Percentiles rank a stretch among this genome's conserved stretches.
Evolutionary conservation across 2,329 filamentous ascomycete species (phyloP).

Genomic region (Pseudogymnoascus sp.): DNA sequence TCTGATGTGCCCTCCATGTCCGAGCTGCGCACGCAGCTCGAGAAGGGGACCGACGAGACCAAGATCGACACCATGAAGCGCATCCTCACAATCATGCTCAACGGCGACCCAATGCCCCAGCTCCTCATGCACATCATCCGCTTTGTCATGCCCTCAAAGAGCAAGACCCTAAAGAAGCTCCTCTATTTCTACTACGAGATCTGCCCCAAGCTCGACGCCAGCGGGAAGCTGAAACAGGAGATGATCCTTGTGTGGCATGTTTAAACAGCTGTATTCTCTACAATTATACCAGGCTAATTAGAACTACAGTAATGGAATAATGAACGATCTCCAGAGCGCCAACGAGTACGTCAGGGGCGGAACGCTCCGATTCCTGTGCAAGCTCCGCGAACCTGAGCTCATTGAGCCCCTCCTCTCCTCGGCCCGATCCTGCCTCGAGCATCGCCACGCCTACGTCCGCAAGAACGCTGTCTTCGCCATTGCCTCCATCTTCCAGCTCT

Average conservation of each 20-base stretch:
- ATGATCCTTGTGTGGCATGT: slow-evolving; percentile 79
- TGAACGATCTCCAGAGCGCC: slow-evolving; percentile 93
- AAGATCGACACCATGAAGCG: slow-evolving; percentile 96
- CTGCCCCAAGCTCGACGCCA: slow-evolving; percentile 87
- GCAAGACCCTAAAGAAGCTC: slow-evolving; percentile 93
- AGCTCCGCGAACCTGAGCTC: slow-evolving; percentile 88
- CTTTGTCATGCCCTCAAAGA: slow-evolving; percentile 98
- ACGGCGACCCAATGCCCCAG: slow-evolving; percentile 90
- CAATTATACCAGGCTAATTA: slow-evolving; percentile 7
- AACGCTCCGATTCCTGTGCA: slow-evolving; percentile 95
- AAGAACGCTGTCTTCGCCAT: slow-evolving; percentile 97
- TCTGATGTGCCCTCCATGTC: slow-evolving; percentile 84
- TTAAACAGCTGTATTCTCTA: no score
- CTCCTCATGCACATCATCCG: slow-evolving; percentile 99
- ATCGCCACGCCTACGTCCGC: slow-evolving; percentile 93
- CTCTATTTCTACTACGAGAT: slow-evolving; percentile 99
- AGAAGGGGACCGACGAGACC: slow-evolving; percentile 86
- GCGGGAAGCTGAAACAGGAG: slow-evolving; percentile 95
- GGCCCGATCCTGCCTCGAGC: slow-evolving; percentile 83
- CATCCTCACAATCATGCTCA: slow-evolving; percentile 94
- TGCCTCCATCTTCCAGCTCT: slow-evolving; percentile 84
- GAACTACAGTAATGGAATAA: slow-evolving; percentile 75
- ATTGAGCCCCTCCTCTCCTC: slow-evolving; percentile 93
- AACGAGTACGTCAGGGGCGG: slow-evolving; percentile 98
- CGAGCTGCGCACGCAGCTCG: slow-evolving; percentile 85